Percentiles rank a stretch among this genome's conserved stretches.
Conservation (phyloP, 768 basidiomycete genomes). For the Trametes gibbosa region DNA sequence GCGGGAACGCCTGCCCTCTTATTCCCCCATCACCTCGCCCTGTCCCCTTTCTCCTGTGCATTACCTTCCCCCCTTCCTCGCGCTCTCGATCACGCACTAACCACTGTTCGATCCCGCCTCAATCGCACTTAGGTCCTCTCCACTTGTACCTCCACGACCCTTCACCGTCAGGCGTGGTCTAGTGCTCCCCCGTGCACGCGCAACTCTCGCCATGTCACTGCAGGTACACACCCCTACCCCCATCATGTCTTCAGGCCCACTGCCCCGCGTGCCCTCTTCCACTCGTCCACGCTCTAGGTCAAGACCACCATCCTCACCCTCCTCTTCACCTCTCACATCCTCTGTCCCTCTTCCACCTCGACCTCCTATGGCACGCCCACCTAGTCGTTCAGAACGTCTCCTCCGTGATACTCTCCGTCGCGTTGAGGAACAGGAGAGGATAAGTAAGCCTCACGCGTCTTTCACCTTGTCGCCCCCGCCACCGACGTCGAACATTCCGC, state of each 20-base stretch:
- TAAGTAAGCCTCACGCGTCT: slow-evolving; percentile 20
- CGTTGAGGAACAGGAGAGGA: slow-evolving; percentile 44
- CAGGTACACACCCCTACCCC: slow-evolving; percentile 33
- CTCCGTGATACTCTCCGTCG: slow-evolving; percentile 53
- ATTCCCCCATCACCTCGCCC: slow-evolving; percentile 17
- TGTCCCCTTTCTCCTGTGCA: slow-evolving; percentile 16
- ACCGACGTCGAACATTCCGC: slow-evolving; percentile 3
- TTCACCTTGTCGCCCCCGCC: slow-evolving; percentile 12
- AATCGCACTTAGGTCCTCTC: slow-evolving; percentile 19
- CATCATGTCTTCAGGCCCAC: slow-evolving; percentile 23
- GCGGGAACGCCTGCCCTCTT: slow-evolving; percentile 11
- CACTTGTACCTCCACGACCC: slow-evolving; percentile 16
- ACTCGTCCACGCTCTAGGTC: slow-evolving; percentile 24
- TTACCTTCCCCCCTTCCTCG: slow-evolving; percentile 11
- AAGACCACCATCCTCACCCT: slow-evolving; percentile 22
- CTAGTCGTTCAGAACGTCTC: slow-evolving; percentile 53
- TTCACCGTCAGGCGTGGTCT: slow-evolving; percentile 24
- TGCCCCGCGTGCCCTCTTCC: slow-evolving; percentile 16
- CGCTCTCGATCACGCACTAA: slow-evolving; percentile 15
- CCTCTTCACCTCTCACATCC: slow-evolving; percentile 27
- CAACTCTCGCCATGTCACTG: slow-evolving; percentile 39
- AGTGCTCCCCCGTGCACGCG: slow-evolving; percentile 26
- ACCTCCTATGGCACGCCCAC: slow-evolving; percentile 36
- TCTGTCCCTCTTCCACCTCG: slow-evolving; percentile 22
- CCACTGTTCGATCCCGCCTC: slow-evolving; percentile 6